Conservation (phyloP, 306 rosid genomes). For the Acacia melanoxylon region DNA sequence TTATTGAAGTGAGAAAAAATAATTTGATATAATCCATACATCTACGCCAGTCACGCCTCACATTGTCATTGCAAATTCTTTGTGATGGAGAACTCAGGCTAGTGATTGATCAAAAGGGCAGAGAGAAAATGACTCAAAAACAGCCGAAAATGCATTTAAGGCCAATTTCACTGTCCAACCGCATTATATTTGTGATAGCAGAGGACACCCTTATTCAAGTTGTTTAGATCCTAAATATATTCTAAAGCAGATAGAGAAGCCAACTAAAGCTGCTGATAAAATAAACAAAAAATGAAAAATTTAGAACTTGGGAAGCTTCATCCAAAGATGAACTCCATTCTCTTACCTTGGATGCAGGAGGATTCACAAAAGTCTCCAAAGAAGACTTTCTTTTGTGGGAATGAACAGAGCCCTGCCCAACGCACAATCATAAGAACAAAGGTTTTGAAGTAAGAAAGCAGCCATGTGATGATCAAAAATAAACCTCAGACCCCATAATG, state of each 20-base stretch:
- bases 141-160: not conserved
- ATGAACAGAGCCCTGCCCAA: constrained; percentile 31
- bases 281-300: not conserved
- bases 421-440: constrained; percentile 2
- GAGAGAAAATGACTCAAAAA: not conserved
- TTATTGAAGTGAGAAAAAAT: not conserved
- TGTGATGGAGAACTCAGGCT: not conserved
- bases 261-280: not conserved
- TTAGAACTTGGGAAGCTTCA: not conserved
- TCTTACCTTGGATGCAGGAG: constrained; percentile 40
- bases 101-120: not conserved
- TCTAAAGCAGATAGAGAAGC: not conserved
- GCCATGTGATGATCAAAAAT: not conserved
- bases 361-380: constrained; percentile 8
- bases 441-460: not conserved
- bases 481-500: not conserved
- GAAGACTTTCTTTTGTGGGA: constrained; percentile 37
- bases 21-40: not conserved
- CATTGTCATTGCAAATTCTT: not conserved
- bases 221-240: not conserved
- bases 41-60: not conserved
- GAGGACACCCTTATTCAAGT: not conserved
- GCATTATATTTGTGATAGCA: not conserved
- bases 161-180: not conserved
- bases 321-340: not conserved